These are phyloP conservation scores for Erythrophleum ivorense DNA, from an alignment of 331 rosid species.

Conservation along the genomic window DNA sequence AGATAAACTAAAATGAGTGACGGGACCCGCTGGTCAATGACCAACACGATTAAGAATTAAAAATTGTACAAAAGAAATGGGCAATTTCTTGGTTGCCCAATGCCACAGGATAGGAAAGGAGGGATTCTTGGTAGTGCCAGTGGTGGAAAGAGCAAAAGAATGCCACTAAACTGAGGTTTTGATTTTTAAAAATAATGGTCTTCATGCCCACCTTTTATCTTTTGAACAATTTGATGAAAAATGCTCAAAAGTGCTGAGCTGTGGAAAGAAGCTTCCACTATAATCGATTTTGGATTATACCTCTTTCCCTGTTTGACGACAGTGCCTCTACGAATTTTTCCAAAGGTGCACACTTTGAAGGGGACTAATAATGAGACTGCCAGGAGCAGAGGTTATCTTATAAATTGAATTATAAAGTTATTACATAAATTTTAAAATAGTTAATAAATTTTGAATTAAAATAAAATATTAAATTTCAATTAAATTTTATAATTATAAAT, in stretches of 20 bases:
- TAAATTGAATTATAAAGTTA: neutral
- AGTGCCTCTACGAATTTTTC: constrained; percentile 1
- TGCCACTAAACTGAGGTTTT: neutral
- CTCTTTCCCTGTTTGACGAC: neutral
- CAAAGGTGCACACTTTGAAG: neutral
- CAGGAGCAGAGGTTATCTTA: neutral
- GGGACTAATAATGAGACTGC: neutral
- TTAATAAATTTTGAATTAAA: too few relatives aligned
- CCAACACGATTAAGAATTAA: constrained; percentile 29
- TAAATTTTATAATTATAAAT: too few relatives aligned
- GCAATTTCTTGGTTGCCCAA: neutral
- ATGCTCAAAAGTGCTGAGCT: neutral
- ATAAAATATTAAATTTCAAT: too few relatives aligned
- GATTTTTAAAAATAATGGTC: neutral
- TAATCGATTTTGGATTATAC: neutral
- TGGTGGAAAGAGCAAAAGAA: constrained; percentile 4
- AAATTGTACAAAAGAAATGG: neutral
- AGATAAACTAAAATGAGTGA: constrained; percentile 47
- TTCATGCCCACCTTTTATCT: constrained; percentile 1
- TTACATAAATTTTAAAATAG: too few relatives aligned
- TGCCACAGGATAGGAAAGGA: neutral
- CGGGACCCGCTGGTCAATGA: constrained; percentile 55
- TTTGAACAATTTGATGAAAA: neutral
- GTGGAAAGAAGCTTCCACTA: constrained; percentile 34
- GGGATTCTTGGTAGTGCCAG: neutral